These are phyloP conservation scores for Viola pubescens DNA, from an alignment of 441 rosid species.

Conservation along the genomic window DNA sequence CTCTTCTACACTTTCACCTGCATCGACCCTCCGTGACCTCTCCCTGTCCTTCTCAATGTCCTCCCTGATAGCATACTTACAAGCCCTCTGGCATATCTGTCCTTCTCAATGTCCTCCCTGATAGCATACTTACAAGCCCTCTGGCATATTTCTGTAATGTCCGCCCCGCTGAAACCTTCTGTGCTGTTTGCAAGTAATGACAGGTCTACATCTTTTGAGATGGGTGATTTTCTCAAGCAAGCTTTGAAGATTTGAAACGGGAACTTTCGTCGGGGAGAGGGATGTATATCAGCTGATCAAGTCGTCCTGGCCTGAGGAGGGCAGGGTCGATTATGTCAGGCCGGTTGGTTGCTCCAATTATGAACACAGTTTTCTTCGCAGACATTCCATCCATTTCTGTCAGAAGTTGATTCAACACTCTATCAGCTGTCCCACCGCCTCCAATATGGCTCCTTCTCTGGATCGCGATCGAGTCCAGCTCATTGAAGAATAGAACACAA, in stretches of 20 bases:
- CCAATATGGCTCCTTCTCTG: conserved; percentile 8
- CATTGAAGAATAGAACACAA: neutral
- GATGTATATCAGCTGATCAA: conserved; percentile 18
- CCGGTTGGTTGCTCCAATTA: conserved; percentile 19
- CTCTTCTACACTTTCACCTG: conserved; percentile 16
- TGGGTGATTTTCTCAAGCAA: conserved; percentile 17
- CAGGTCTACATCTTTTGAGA: conserved; percentile 13
- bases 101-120: conserved; percentile 26
- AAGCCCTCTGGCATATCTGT: conserved; percentile 26
- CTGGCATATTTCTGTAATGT: conserved; percentile 17
- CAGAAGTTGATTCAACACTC: conserved; percentile 18
- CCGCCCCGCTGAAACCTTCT: conserved; percentile 18
- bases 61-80: neutral
- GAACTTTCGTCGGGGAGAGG: conserved; percentile 18
- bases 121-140: conserved; percentile 13
- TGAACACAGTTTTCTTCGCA: conserved; percentile 16
- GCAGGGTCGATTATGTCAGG: conserved; percentile 22
- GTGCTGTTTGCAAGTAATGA: conserved; percentile 12
- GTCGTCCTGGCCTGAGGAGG: conserved; percentile 17
- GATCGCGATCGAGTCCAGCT: neutral
- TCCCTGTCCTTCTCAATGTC: too few relatives aligned
- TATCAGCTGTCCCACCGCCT: conserved; percentile 18
- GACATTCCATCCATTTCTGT: conserved; percentile 24
- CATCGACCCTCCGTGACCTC: too few relatives aligned
- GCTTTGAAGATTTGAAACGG: conserved; percentile 12